Conservation (phyloP, 768 basidiomycete genomes). For the Roridomyces roridus region DNA sequence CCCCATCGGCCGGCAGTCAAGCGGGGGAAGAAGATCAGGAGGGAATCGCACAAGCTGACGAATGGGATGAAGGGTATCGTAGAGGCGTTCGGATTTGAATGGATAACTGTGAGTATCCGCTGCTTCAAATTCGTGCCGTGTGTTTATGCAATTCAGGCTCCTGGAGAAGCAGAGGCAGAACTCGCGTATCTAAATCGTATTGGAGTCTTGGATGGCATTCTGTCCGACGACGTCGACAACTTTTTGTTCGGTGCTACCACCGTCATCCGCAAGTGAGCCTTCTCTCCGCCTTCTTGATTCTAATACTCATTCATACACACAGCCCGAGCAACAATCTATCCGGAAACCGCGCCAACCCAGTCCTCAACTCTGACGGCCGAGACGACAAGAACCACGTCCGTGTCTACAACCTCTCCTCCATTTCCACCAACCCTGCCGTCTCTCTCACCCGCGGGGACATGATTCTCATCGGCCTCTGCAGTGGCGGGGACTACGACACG, state of each 20-base stretch:
- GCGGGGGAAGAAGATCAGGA: constrained; percentile 74
- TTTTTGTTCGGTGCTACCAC: constrained; percentile 87
- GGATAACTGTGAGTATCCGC: constrained; percentile 62
- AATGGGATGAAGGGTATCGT: constrained; percentile 82
- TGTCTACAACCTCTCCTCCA: constrained; percentile 48
- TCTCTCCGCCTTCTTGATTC: neutral
- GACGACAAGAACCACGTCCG: constrained; percentile 76
- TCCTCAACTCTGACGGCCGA: constrained; percentile 68
- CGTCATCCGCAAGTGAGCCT: constrained; percentile 80
- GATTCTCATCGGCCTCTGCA: constrained; percentile 82
- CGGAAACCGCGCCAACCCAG: constrained; percentile 70
- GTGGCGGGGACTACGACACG: constrained; percentile 90
- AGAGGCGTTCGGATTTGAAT: constrained; percentile 82
- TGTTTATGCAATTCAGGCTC: constrained; percentile 59
- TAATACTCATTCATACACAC: constrained; percentile 15
- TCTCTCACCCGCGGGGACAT: constrained; percentile 71
- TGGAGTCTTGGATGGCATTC: constrained; percentile 85
- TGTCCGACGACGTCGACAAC: constrained; percentile 94
- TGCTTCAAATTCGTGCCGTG: constrained; percentile 27
- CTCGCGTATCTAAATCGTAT: constrained; percentile 84
- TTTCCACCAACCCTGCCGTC: constrained; percentile 47
- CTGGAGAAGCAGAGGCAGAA: constrained; percentile 95
- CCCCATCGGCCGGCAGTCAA: constrained; percentile 84
- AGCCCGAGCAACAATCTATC: constrained; percentile 77
- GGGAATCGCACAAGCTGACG: constrained; percentile 66